Evolutionary conservation across 164 flowering plant species (phyloP), one percentile per base, ranked within the genome.

Genomic region (Litsea cubeba): DNA sequence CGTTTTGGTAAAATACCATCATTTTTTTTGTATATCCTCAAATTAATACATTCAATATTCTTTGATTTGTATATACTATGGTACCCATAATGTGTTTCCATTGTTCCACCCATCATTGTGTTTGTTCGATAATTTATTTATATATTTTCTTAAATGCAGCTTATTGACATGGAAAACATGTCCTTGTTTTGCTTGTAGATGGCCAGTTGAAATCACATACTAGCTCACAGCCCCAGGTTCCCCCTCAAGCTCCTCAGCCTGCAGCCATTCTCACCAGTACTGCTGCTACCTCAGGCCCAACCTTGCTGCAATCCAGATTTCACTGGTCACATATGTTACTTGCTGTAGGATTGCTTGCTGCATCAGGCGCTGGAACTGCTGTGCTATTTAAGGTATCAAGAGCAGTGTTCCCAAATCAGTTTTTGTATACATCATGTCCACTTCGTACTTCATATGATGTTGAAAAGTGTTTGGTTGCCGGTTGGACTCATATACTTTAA

Each of bases 341-440:
- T 81, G 91, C 90, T 73, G 81, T 94, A n/a, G 97, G 99, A 25
- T 58, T 91, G 50, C 79, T 96, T 68, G 95, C 95, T 75, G 90
- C 78, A 76, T 89, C 97, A 65, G 97, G 99, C 77, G 93, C 94
- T 82, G 98, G 98, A 75, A 87, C 97, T 69, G 93, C 88, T 26
- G 70, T 94, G 46, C 65, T 94, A 54, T 70, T 94, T 50, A 96
- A 94, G 98, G 99, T 96, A 86, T 74, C 62, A 67, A 28, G 57
- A 40, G 54, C 46, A 40, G 46, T 40, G 46, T 40, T 40, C 11
- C 46, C 46, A 40, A 40, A 40, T 40, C 46, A 5, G 46, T 40
- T 40, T 40, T 40, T 40, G 46, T 40, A 40, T 40, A 40, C 10
- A 40, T 40, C 10, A 15, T 54, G n/a, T 20, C 60, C n/a, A 14